Evolutionary conservation across 2,329 filamentous ascomycete species (phyloP).

Genomic region (Harringtonia aguacate): DNA sequence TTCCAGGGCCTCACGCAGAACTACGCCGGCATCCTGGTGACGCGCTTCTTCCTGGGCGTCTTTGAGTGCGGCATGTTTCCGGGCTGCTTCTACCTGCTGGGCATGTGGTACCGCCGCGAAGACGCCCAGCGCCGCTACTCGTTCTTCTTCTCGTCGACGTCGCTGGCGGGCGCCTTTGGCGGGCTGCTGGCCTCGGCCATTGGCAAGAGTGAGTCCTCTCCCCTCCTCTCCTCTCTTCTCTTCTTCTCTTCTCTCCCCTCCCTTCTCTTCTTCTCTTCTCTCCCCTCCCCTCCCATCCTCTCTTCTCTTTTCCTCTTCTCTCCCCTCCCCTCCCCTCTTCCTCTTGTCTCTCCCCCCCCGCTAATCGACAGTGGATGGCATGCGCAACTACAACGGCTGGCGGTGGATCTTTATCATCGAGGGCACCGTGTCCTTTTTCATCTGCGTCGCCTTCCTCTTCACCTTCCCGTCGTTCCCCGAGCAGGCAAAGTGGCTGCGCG

Average conservation of each 20-base stretch:
- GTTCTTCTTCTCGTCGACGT: constrained; percentile 84
- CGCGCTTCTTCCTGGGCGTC: constrained; percentile 27
- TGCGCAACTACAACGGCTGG: constrained; percentile 62
- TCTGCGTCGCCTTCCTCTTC: constrained; percentile 56
- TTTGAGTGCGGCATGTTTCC: constrained; percentile 60
- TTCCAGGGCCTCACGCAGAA: constrained; percentile 22
- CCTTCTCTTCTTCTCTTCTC: too few relatives aligned
- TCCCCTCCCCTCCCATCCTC: constrained; percentile 7
- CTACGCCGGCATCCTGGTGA: constrained; percentile 21
- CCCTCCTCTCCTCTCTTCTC: neutral
- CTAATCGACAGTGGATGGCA: constrained; percentile 45
- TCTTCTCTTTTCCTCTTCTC: neutral
- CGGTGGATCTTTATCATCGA: constrained; percentile 78
- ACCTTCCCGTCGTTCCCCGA: constrained; percentile 65
- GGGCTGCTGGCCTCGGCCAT: constrained; percentile 79
- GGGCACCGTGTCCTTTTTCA: constrained; percentile 50
- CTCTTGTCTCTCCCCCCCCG: too few relatives aligned
- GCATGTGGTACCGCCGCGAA: constrained; percentile 80
- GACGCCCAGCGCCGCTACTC: constrained; percentile 89
- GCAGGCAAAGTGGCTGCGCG: constrained; percentile 58
- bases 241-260: too few relatives aligned
- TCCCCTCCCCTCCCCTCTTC: too few relatives aligned
- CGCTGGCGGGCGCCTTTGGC: constrained; percentile 73
- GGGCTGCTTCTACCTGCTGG: constrained; percentile 62
- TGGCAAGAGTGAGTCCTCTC: constrained; percentile 49